Percentiles rank a stretch among this genome's conserved stretches.
Evolutionary conservation across 1,284 basidiomycete species (phyloP).

Genomic region (Ganoderma lingzhi): DNA sequence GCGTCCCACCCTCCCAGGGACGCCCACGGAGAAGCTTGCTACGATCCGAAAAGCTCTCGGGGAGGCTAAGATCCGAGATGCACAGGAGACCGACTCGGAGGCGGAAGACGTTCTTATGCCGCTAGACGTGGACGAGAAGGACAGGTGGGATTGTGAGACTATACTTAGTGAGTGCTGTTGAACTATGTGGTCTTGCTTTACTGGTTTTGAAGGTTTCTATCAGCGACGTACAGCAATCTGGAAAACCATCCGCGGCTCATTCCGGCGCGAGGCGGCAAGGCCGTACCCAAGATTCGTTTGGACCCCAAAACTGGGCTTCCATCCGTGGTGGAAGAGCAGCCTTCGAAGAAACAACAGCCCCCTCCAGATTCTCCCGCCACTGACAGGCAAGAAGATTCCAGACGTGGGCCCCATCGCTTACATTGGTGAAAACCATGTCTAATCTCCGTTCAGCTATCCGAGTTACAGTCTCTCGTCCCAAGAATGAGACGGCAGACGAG

Average conservation of each 20-base stretch:
- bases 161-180: conserved; percentile 76
- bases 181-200: not conserved
- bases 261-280: conserved; percentile 63
- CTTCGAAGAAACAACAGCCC: conserved; percentile 23
- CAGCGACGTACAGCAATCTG: conserved; percentile 94
- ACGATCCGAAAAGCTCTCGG: conserved; percentile 84
- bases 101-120: conserved; percentile 62
- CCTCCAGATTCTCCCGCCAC: conserved; percentile 33
- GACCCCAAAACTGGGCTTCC: conserved; percentile 84
- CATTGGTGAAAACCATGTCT: conserved; percentile 13
- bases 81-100: conserved; percentile 43
- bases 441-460: conserved; percentile 40
- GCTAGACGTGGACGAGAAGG: conserved; percentile 67
- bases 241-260: conserved; percentile 95
- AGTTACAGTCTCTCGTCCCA: conserved; percentile 71
- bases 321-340: conserved; percentile 47
- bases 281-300: conserved; percentile 70
- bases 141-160: conserved; percentile 95
- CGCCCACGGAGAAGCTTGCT: conserved; percentile 80
- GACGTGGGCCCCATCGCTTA: conserved; percentile 33
- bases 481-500: conserved; percentile 86
- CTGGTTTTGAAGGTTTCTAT: not conserved
- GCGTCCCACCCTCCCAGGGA: conserved; percentile 75
- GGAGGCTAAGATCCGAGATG: conserved; percentile 61
- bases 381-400: conserved; percentile 47